Percentiles rank a stretch among this genome's conserved stretches.
phyloP scores from a whole-genome alignment of 2,329 filamentous ascomycete genomes.

The Aspergillus sp. region DNA sequence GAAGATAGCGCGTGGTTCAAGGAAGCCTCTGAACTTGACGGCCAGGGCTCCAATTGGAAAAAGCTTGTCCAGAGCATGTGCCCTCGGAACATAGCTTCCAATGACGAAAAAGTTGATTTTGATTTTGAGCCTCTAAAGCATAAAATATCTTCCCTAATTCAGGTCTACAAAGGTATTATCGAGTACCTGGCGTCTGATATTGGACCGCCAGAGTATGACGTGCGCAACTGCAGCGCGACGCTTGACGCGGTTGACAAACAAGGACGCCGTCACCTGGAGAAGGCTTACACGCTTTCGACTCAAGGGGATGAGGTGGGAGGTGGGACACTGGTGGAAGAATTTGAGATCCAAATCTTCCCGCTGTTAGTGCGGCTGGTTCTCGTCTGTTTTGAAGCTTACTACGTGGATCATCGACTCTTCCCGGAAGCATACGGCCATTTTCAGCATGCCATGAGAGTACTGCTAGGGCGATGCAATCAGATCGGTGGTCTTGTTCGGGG shows the following conservation, averaged over 20 bases:
- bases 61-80: constrained; percentile 13
- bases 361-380: constrained; percentile 20
- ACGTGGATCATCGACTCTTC: constrained; percentile 15
- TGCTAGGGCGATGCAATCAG: constrained; percentile 17
- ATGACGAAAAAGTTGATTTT: neutral
- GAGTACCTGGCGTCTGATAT: neutral
- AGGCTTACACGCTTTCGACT: constrained; percentile 14
- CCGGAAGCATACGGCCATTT: constrained; percentile 21
- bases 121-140: constrained; percentile 10
- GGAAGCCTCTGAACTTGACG: constrained; percentile 21
- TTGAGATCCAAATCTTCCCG: constrained; percentile 24
- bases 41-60: constrained; percentile 27
- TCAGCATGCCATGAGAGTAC: constrained; percentile 19
- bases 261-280: constrained; percentile 15
- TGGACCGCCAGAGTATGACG: neutral
- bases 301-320: neutral
- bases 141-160: constrained; percentile 3
- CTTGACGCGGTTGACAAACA: constrained; percentile 17
- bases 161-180: constrained; percentile 9
- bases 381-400: constrained; percentile 25
- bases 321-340: constrained; percentile 20
- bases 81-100: neutral
- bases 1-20: constrained; percentile 17
- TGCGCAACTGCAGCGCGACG: neutral
- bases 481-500: constrained; percentile 14